Percentiles rank a stretch among this genome's conserved stretches.
Evolutionary conservation across 192 early-diverging fungal genomes (phyloP).

Genomic region (Obelidium mucronatum): DNA sequence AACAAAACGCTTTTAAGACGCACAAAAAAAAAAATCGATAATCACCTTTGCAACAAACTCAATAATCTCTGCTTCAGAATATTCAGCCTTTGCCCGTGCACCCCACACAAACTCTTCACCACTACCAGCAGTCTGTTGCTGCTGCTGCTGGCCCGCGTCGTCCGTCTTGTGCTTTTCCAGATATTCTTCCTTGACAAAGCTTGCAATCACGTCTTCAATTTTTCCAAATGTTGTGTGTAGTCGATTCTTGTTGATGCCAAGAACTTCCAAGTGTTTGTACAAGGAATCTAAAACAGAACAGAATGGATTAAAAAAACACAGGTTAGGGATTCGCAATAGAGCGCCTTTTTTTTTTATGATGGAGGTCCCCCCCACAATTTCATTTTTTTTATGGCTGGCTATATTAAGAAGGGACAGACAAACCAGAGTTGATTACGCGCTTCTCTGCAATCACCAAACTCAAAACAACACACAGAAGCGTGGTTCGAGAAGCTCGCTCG

Average conservation of each 20-base stretch:
- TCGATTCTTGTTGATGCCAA: constrained; percentile 2
- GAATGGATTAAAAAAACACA: too few relatives aligned
- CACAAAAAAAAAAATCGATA: constrained; percentile 4
- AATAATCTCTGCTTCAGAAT: constrained; percentile 13
- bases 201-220: constrained; percentile 32
- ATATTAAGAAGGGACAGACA: too few relatives aligned
- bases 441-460: constrained; percentile 12
- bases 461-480: constrained; percentile 31
- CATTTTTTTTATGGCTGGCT: background rate
- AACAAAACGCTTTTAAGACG: background rate
- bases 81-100: constrained; percentile 35
- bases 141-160: background rate
- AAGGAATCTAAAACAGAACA: constrained; percentile 17
- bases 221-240: constrained; percentile 15
- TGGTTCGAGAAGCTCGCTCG: background rate
- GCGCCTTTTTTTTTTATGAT: too few relatives aligned
- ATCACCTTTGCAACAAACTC: constrained; percentile 16
- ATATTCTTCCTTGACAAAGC: constrained; percentile 35
- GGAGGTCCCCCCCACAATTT: too few relatives aligned
- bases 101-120: constrained; percentile 26
- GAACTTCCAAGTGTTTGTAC: constrained; percentile 21
- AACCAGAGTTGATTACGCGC: constrained; percentile 8
- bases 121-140: background rate
- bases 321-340: too few relatives aligned
- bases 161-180: constrained; percentile 16